phyloP scores from a whole-genome alignment of 805 yeast species.

The Zygotorulaspora danielsina region DNA sequence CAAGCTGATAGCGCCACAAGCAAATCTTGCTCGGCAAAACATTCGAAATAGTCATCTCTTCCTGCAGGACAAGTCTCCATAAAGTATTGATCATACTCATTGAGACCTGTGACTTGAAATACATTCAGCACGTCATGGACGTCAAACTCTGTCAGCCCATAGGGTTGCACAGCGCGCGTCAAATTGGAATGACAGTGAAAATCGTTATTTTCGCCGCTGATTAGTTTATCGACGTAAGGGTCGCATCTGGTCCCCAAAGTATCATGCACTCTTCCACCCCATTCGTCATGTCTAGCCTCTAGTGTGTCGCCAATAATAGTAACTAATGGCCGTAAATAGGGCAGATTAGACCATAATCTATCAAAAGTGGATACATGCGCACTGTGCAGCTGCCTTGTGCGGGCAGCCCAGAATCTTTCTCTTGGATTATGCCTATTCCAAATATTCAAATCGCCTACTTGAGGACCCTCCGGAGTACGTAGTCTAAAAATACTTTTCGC shows the following conservation, averaged over 20 bases:
- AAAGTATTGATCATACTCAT: conserved; percentile 60
- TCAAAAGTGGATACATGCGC: conserved; percentile 56
- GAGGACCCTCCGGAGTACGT: conserved; percentile 65
- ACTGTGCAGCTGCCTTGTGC: conserved; percentile 58
- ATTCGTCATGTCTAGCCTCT: conserved; percentile 54
- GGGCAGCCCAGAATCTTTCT: conserved; percentile 65
- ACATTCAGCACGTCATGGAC: conserved; percentile 68
- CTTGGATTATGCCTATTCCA: conserved; percentile 60
- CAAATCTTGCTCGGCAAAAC: conserved; percentile 62
- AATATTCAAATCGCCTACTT: conserved; percentile 63
- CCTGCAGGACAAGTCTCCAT: conserved; percentile 68
- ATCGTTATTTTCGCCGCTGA: conserved; percentile 62
- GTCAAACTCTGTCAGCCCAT: conserved; percentile 60
- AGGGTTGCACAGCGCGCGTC: conserved; percentile 53
- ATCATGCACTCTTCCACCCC: conserved; percentile 65
- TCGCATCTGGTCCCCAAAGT: conserved; percentile 66
- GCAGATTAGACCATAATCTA: conserved; percentile 61
- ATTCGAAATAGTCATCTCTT: conserved; percentile 56
- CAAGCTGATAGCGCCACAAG: conserved; percentile 63
- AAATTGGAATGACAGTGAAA: conserved; percentile 65
- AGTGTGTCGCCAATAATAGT: conserved; percentile 61
- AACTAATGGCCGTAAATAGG: conserved; percentile 59
- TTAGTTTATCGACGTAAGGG: conserved; percentile 60
- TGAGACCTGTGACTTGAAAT: conserved; percentile 64
- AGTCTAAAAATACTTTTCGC: conserved; percentile 56